A percentile compares a stretch with the other conserved stretches of the same genome.
These are phyloP conservation scores for Mortierella sp. DNA, from an alignment of 371 early-diverging fungal species.

Conservation along the genomic window DNA sequence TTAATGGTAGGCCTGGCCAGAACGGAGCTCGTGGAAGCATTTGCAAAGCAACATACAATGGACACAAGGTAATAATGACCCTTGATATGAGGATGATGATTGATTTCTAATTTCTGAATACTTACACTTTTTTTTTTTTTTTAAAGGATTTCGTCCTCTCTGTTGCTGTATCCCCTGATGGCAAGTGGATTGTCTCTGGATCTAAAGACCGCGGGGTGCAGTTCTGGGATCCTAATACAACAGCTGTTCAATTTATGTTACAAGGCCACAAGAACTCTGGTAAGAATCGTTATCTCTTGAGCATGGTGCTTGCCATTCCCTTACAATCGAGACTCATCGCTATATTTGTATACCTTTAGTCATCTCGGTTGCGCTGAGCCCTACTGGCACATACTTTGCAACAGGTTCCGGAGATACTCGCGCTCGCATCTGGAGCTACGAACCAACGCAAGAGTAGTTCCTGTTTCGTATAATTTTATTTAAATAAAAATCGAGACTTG, in stretches of 20 bases:
- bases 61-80: slow-evolving; percentile 64
- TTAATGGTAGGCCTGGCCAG: slow-evolving; percentile 56
- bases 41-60: slow-evolving; percentile 69
- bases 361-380: slow-evolving; percentile 91
- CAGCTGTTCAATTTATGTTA: slow-evolving; percentile 90
- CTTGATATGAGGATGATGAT: neutral
- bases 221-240: slow-evolving; percentile 93
- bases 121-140: slow-evolving; percentile 20
- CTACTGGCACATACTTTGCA: slow-evolving; percentile 88
- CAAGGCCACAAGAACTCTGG: slow-evolving; percentile 98
- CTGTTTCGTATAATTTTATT: no score
- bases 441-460: slow-evolving; percentile 24
- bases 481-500: no score
- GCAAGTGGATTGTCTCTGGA: slow-evolving; percentile 94
- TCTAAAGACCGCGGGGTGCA: slow-evolving; percentile 96
- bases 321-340: no score
- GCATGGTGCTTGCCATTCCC: no score
- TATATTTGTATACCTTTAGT: slow-evolving; percentile 61
- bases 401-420: slow-evolving; percentile 96
- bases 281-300: slow-evolving; percentile 35
- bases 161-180: slow-evolving; percentile 93
- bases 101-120: neutral
- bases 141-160: slow-evolving; percentile 96
- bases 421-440: slow-evolving; percentile 93
- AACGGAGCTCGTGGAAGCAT: slow-evolving; percentile 52